Base-by-base conservation (phyloP, 1,139 yeast genomes). In the Scheffersomyces parashehatae region DNA sequence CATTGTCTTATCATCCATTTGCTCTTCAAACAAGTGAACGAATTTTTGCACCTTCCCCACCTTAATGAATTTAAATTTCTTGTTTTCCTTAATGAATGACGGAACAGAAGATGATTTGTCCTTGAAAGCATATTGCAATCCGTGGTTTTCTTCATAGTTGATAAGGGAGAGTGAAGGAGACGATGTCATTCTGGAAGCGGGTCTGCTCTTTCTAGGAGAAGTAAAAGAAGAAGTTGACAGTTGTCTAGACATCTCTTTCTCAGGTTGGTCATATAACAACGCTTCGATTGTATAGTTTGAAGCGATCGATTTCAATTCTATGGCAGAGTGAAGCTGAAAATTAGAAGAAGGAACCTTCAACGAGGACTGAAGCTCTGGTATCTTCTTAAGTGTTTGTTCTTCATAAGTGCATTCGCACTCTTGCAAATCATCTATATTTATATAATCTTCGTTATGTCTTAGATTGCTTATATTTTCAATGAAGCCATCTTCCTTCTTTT, bases 21-120 rank as follows among this genome's bases (percentile, higher is more conserved):
- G 60, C 43, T 74, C 78, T 53, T 74, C 79, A 50, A 74, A 74
- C 51, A 73, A 60, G 52, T 65, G 62, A 16, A 74, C 79, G 52
- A 71, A 73, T 54, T 73, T 73, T 49, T 74, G 79, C 15, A 74
- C 79, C 50, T 74, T 74, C 2, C 79, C 79, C 12, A 74, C 75
- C 52, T 72, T 73, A 46, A 74, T 74, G 48, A 68, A 73, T 51
- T 70, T 72, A 59, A 73, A 74, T 52, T 73, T 73, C 50, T 70
- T 72, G 52, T 73, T 71, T 36, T 67, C 65, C 52, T 70, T 72
- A 42, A 74, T 72, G 49, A 64, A 73, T 3, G 65, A 57, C 8
- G 79, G 79, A 8, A 69, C 69, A 26, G 61, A 50, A 2, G 65
- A 54, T 3, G 68, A 58, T 36, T 59, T 55, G 40, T 62, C 59